Evolutionary conservation across 345 rosid genomes (phyloP), one percentile per base, ranked within the genome.

Genomic region (Excoecaria cochinchinensis): DNA sequence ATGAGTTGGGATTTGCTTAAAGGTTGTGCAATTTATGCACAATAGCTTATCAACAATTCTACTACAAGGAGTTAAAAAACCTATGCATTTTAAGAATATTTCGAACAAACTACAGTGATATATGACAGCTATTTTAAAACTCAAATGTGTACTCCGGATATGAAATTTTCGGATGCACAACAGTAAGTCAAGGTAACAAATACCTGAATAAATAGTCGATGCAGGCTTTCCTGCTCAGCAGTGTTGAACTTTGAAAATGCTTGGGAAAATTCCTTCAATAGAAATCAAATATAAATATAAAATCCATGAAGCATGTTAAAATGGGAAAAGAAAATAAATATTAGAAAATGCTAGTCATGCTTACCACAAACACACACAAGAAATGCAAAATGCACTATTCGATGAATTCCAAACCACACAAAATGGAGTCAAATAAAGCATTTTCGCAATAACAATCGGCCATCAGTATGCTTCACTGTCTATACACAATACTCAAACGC

Each of bases 191-290:
- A 39, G 11, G 39, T 12, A 63, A 36, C 24, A 67, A 59, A 76
- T 82, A 87, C 94, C 94, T 86, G 89, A 70, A 88, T 77, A 65
- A 83, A 89, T 8, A 90, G 61, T 72, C 78, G 77, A 72, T 82
- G 87, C 25, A 91, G 89, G 70, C 65, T n/a, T 72, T 80, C 78
- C 82, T 81, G 90, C 82, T 91, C 87, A 36, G 73, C 67, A 10
- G 15, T 59, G 79, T 78, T 83, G 72, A 90, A 92, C n/a, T 72
- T 76, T 6, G 88, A 81, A 73, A 90, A 90, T 59, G 83, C 87
- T 40, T 82, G 83, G 56, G 68, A 38, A 67, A 90, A 85, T 17
- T 87, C 91, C 94, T 90, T 24, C 8, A 55, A 21, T 22, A 36
- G 52, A 21, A 60, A 17, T 47, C 38, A 59, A 10, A 24, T 40